phyloP scores from a whole-genome alignment of 2,329 filamentous ascomycete genomes.

The Calonectria hawksworthii region DNA sequence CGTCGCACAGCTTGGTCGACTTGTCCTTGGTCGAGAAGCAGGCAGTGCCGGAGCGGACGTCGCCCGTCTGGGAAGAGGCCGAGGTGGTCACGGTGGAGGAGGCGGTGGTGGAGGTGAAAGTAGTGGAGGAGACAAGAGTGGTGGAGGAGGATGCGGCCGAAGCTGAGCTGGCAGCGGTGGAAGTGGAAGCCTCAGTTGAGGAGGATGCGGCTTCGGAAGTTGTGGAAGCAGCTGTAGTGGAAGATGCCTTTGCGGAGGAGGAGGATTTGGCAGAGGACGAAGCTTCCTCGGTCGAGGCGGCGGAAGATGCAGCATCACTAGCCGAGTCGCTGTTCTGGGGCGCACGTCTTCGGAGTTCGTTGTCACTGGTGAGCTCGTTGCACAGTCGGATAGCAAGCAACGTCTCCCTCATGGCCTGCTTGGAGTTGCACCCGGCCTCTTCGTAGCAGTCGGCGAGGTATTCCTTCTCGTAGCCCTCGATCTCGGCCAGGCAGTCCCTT shows the following conservation, averaged over 20 bases:
- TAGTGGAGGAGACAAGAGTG: neutral
- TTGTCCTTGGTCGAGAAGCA: neutral
- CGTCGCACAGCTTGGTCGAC: constrained; percentile 9
- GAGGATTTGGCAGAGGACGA: neutral
- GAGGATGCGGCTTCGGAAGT: neutral
- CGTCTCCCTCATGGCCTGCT: neutral
- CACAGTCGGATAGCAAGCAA: neutral
- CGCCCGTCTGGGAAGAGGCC: neutral
- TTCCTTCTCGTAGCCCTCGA: neutral
- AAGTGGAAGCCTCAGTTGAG: neutral
- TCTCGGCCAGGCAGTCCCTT: neutral
- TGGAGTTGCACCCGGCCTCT: neutral
- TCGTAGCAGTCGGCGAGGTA: neutral
- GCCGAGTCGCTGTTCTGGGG: neutral
- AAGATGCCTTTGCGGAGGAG: neutral
- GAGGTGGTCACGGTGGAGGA: neutral
- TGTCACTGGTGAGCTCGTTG: neutral
- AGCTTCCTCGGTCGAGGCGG: neutral
- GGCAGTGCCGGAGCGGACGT: neutral
- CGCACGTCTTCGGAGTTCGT: constrained; percentile 1
- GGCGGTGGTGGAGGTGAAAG: constrained; percentile 1
- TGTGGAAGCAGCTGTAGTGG: neutral
- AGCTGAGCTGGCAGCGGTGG: neutral
- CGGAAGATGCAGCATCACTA: neutral
- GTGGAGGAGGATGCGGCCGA: neutral